A percentile compares a stretch with the other conserved stretches of the same genome.
Conservation (phyloP, 148 eudicot genomes). For the Simmondsia chinensis region DNA sequence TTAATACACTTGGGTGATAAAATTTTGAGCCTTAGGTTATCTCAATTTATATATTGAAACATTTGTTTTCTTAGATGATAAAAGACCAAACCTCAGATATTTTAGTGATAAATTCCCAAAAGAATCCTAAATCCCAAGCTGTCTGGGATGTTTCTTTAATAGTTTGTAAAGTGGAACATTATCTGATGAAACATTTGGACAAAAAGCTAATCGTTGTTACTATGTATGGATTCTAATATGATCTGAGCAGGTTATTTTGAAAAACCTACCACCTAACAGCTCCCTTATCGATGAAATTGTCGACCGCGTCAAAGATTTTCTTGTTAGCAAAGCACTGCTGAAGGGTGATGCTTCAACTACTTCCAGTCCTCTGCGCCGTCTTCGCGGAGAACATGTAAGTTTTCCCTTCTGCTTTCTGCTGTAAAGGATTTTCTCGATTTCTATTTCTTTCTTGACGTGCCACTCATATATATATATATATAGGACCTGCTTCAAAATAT, state of each 20-base stretch:
- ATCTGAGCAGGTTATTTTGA: constrained; percentile 63
- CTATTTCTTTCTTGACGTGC: not conserved
- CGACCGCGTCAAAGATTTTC: constrained; percentile 83
- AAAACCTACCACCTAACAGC: constrained; percentile 91
- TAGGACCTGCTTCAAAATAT: too few species aligned
- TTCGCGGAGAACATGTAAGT: constrained; percentile 77
- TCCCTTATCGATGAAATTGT: constrained; percentile 83
- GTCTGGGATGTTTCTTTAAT: not conserved
- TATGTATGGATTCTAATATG: too few species aligned
- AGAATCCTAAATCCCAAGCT: not conserved
- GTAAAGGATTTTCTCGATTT: not conserved
- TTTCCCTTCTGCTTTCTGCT: constrained; percentile 5
- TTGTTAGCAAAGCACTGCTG: constrained; percentile 75
- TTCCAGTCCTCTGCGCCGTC: constrained; percentile 60
- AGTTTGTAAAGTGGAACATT: not conserved
- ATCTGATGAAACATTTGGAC: too few species aligned
- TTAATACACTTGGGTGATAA: too few species aligned
- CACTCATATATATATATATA: too few species aligned
- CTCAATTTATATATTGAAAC: too few species aligned
- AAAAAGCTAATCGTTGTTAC: too few species aligned
- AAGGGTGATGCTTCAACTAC: constrained; percentile 67
- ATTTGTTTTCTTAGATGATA: too few species aligned
- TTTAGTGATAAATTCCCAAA: not conserved
- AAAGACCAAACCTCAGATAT: not conserved
- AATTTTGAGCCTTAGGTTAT: too few species aligned